Conservation (phyloP, 768 basidiomycete species). For the Suillus clintonianus region DNA sequence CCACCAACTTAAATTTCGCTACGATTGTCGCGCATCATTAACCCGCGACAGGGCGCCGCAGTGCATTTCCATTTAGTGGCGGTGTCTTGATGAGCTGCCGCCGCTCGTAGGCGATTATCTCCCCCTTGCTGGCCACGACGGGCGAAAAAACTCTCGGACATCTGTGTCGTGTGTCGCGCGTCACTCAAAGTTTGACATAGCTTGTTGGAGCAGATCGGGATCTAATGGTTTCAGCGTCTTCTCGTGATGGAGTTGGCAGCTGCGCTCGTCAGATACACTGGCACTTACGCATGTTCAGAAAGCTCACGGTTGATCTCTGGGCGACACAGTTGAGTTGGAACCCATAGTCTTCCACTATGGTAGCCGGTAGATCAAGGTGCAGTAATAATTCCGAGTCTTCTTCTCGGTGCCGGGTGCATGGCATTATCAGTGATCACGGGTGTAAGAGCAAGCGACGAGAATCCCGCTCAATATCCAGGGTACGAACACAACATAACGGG, state of each 20-base stretch:
- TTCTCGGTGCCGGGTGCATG: no score
- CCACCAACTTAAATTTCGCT: neutral
- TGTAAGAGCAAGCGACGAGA: no score
- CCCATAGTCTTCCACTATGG: no score
- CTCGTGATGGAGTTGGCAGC: neutral
- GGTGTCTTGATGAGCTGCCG: neutral
- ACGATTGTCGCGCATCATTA: neutral
- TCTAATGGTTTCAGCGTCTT: neutral
- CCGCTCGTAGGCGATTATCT: neutral
- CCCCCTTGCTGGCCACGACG: neutral
- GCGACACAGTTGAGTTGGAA: no score
- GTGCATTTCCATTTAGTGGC: no score
- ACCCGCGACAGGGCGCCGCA: neutral
- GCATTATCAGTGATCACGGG: no score
- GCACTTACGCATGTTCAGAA: neutral
- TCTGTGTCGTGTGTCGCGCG: neutral
- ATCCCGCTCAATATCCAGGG: no score
- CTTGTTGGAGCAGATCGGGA: neutral
- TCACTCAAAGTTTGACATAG: neutral
- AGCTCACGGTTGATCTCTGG: neutral
- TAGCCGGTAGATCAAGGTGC: no score
- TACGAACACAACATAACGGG: no score
- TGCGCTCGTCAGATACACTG: no score
- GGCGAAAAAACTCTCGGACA: neutral
- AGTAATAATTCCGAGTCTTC: no score